phyloP scores from a whole-genome alignment of 2,329 filamentous ascomycete species.

The Teratosphaeria gauchensis region DNA sequence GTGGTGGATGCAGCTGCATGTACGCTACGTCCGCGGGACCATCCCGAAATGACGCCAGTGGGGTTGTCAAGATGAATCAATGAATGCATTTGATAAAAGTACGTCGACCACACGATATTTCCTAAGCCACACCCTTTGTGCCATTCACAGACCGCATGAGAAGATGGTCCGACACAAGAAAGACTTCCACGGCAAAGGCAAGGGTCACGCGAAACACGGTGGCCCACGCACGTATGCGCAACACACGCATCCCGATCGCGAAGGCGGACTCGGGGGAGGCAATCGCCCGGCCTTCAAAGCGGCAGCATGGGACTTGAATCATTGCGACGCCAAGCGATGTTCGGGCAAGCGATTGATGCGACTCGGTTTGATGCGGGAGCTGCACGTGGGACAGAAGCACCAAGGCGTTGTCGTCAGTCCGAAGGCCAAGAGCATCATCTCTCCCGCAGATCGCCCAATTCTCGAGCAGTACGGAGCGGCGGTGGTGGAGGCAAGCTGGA shows the following conservation, averaged over 20 bases:
- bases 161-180: conserved; percentile 96
- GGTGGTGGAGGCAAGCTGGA: conserved; percentile 97
- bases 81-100: not conserved
- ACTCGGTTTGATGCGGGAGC: conserved; percentile 83
- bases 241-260: conserved; percentile 21
- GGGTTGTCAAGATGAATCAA: not conserved
- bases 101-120: too few species aligned
- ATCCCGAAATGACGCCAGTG: conserved; percentile 1
- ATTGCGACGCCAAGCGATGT: conserved; percentile 94
- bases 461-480: conserved; percentile 85
- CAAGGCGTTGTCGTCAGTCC: conserved; percentile 89
- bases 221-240: conserved; percentile 20
- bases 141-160: not conserved
- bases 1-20: not conserved
- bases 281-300: conserved; percentile 64
- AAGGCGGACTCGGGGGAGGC: conserved; percentile 10
- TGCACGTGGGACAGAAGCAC: conserved; percentile 85
- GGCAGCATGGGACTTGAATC: conserved; percentile 94
- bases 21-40: not conserved
- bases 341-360: conserved; percentile 92
- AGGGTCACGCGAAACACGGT: conserved; percentile 39
- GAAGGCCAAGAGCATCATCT: conserved; percentile 79
- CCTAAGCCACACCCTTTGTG: too few species aligned
- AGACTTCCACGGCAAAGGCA: conserved; percentile 65
- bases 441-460: conserved; percentile 69